Evolutionary conservation across 305 asterid species (phyloP), one percentile per base, ranked within the genome.

Genomic region (Fraxinus angustifolia): DNA sequence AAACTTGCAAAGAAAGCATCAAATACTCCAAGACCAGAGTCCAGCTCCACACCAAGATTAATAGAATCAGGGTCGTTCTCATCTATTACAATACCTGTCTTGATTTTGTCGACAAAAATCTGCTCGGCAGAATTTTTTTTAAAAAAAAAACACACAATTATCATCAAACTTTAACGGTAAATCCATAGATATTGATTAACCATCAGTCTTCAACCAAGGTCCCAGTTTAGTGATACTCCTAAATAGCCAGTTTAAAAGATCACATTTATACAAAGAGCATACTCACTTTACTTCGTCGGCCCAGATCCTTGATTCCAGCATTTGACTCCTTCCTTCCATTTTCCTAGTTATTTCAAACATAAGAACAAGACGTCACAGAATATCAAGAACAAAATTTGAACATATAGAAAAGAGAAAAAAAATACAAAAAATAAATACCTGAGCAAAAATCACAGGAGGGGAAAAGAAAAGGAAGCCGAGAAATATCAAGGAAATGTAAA

Each of bases 1-100:
- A 93, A 89, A 84, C 98, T 93, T 33, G 98, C 97, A 79, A 93
- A 87, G 75, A 92, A 90, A 80, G 93, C 98, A 84, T 93, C 98
- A 84, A 91, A 85, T 28, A 91, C 72, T 60, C 98, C 98, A 80
- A 92, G 96, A 78, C 91, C 92, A n/a, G 97, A 80, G 77, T 92
- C 94, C 88, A 90, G 65, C 16, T 86, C 84, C 26, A 90, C 56
- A 31, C 80, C 92, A 77, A 87, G 77, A 80, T 86, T 87, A 72
- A 86, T 71, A 77, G 88, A 78, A 82, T 87, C 90, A 11, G 19
- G 85, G 82, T 89, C 92, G 68, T 21, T 77, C 14, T 83, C 87
- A 14, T 82, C 56, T 45, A 12, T 45, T 12, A 14, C 84, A 75
- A 84, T 80, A 33, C 88, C 87, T 75, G 88, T 86, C 89, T 93